Evolutionary conservation across 345 rosid genomes (phyloP), one percentile per base, ranked within the genome.

Genomic region (Euphorbia lathyris): DNA sequence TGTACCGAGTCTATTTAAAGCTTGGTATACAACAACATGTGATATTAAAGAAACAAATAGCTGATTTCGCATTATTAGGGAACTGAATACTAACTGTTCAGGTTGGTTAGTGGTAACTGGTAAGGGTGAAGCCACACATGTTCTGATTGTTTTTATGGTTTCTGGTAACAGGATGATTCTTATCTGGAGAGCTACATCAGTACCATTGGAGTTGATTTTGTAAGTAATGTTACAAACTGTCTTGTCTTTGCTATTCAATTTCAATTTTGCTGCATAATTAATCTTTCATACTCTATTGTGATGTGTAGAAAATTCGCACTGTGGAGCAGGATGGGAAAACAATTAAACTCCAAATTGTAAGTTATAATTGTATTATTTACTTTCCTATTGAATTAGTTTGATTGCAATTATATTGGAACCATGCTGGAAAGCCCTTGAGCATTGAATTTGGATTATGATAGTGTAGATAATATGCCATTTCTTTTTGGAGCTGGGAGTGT

Each of bases 161-260:
- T 74, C 43, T 47, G 11, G 62, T 9, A 23, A 60, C 83, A 90
- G 96, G 96, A 87, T 84, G 92, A 84, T 75, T 87, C 96, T 17
- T 90, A 90, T 59, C 75, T 87, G n/a, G 90, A 90, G 47, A 87
- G 96, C 79, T 90, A 87, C 82, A 87, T 90, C 60, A 87, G 96
- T 82, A 90, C 96, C 79, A 87, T 90, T 61, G 96, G 96, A 55
- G 96, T 87, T 65, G 96, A 90, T 75, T 90, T 90, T 78, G 96
- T 90, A 77, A 84, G 96, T 72, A 9, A 56, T 36, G 7, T 7
- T 7, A 36, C 1, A 0, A 1, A 5, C 7, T 2, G 34, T 25
- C 19, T 27, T 20, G 27, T 11, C 13, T 47, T 58, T 56, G 40
- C 38, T 23, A 9, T 55, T 48, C 45, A 0, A 9, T 56, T 67